A percentile compares a stretch with the other conserved stretches of the same genome.
phyloP scores from a whole-genome alignment of 2,329 filamentous ascomycete genomes.

The Grosmannia huntii region DNA sequence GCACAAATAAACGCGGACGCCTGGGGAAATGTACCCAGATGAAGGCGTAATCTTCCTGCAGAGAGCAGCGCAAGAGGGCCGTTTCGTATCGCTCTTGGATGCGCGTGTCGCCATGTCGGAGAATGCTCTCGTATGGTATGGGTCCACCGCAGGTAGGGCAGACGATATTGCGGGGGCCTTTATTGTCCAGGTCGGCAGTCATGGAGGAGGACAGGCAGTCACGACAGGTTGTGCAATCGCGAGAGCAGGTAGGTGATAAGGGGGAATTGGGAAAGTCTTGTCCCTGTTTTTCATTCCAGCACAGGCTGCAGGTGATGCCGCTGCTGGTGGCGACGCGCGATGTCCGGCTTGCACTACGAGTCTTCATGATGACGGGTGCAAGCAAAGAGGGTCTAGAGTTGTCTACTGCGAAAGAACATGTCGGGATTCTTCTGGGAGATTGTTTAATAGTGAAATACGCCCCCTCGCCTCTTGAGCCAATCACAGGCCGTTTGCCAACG shows the following conservation, averaged over 20 bases:
- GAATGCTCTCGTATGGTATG: neutral
- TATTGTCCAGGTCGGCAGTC: neutral
- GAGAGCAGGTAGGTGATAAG: neutral
- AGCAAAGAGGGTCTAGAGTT: neutral
- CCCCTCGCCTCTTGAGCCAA: too few relatives aligned
- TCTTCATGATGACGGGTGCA: neutral
- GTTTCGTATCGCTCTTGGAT: neutral
- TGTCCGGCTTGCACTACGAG: neutral
- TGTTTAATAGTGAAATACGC: too few relatives aligned
- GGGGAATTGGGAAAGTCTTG: neutral
- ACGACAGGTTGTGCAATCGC: neutral
- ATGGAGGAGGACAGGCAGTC: neutral
- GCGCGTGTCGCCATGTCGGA: neutral
- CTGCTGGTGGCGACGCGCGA: neutral
- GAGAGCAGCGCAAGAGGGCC: neutral
- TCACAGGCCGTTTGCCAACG: too few relatives aligned
- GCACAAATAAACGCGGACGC: neutral
- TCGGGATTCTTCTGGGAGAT: too few relatives aligned
- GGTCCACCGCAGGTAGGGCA: neutral
- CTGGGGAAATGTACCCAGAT: neutral
- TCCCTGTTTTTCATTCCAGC: neutral
- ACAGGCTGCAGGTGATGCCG: neutral
- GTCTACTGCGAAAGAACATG: too few relatives aligned
- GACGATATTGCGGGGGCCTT: neutral
- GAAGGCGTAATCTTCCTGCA: neutral